phyloP scores from a whole-genome alignment of 2,329 filamentous ascomycete genomes.

The Periconia macrospinosa region DNA sequence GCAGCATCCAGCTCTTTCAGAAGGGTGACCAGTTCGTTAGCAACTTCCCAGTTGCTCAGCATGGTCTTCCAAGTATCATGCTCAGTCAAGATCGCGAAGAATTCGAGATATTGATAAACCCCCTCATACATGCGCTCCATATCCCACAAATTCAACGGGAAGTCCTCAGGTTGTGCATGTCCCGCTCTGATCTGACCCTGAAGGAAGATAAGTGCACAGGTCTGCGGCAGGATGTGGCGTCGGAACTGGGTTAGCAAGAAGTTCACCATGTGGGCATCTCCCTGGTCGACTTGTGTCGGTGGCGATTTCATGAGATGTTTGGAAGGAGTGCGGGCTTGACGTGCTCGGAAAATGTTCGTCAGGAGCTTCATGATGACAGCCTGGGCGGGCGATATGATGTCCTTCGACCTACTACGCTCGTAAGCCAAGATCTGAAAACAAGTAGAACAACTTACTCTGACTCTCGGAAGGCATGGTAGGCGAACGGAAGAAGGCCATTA shows the following conservation, averaged over 20 bases:
- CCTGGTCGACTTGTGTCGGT: constrained; percentile 56
- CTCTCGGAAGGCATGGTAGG: constrained; percentile 88
- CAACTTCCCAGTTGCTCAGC: constrained; percentile 88
- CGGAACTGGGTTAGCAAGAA: constrained; percentile 93
- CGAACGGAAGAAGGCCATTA: constrained; percentile 85
- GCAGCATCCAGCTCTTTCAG: constrained; percentile 85
- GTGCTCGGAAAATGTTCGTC: constrained; percentile 80
- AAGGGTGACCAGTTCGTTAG: constrained; percentile 84
- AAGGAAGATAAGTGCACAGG: constrained; percentile 88
- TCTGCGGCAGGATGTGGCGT: constrained; percentile 89
- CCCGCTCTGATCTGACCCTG: constrained; percentile 86
- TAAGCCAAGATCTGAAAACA: constrained; percentile 11
- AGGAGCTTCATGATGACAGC: constrained; percentile 89
- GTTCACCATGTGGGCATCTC: constrained; percentile 70
- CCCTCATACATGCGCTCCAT: constrained; percentile 97
- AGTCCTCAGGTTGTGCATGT: constrained; percentile 77
- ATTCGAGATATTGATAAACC: constrained; percentile 90
- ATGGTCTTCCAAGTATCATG: constrained; percentile 80
- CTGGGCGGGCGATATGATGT: constrained; percentile 94
- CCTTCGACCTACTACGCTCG: constrained; percentile 63
- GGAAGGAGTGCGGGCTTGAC: constrained; percentile 45
- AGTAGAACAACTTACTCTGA: constrained; percentile 33
- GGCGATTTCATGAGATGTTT: constrained; percentile 49
- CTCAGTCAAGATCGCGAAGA: constrained; percentile 86
- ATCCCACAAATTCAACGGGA: constrained; percentile 93